A percentile compares a stretch with the other conserved stretches of the same genome.
These are phyloP conservation scores for Schizothecium vesticola DNA, from an alignment of 495 filamentous ascomycete species.

Conservation along the genomic window DNA sequence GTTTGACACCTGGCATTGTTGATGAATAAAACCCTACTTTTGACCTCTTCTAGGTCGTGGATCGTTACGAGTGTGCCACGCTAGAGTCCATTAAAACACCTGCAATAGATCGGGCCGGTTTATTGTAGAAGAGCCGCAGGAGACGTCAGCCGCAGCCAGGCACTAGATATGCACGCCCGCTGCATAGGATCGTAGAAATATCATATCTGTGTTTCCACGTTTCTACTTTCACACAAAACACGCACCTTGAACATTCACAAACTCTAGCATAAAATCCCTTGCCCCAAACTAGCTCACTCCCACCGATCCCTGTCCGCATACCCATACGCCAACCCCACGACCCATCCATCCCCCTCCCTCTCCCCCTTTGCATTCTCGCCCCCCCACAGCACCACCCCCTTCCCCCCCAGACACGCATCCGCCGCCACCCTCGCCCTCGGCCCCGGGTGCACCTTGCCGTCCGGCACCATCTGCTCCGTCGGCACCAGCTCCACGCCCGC, in stretches of 20 bases:
- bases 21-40: no score
- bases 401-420: conserved; percentile 37
- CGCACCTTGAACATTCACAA: no score
- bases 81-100: background rate
- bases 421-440: conserved; percentile 45
- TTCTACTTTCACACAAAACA: no score
- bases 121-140: background rate
- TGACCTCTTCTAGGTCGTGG: no score
- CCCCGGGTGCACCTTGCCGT: conserved; percentile 50
- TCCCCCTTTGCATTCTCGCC: conserved; percentile 46
- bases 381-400: conserved; percentile 47
- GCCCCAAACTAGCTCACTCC: conserved; percentile 12
- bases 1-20: no score
- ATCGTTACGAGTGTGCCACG: background rate
- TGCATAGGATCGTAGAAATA: background rate
- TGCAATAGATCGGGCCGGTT: background rate
- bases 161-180: background rate
- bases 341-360: conserved; percentile 48
- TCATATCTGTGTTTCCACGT: no score
- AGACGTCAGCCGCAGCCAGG: no score
- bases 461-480: conserved; percentile 32
- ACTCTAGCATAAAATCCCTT: background rate
- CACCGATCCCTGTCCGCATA: conserved; percentile 24
- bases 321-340: conserved; percentile 37
- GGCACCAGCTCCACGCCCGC: conserved; percentile 43